These are phyloP conservation scores for Candida sp. DNA, from an alignment of 1,139 yeast genomes.

Conservation along the genomic window DNA sequence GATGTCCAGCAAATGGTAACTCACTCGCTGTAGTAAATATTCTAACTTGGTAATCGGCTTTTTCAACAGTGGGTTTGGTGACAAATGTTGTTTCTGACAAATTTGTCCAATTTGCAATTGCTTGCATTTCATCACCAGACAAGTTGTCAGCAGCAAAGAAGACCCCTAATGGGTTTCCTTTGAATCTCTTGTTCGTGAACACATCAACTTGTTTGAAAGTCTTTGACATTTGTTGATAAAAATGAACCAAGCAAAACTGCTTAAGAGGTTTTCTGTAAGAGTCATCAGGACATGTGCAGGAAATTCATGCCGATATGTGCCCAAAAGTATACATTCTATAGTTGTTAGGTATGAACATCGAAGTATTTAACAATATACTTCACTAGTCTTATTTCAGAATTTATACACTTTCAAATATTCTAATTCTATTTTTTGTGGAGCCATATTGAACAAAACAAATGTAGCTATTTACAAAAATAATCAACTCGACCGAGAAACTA, in stretches of 20 bases:
- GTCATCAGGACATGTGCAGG: background rate
- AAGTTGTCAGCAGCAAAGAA: slow-evolving; percentile 31
- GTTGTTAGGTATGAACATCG: too few relatives aligned
- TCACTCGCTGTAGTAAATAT: slow-evolving; percentile 46
- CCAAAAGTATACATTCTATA: too few relatives aligned
- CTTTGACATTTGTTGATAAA: background rate
- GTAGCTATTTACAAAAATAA: too few relatives aligned
- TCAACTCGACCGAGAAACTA: too few relatives aligned
- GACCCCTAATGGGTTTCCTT: slow-evolving; percentile 59
- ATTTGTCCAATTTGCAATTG: slow-evolving; percentile 54
- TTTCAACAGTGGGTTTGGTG: slow-evolving; percentile 25
- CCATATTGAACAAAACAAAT: too few relatives aligned
- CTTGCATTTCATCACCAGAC: slow-evolving; percentile 34
- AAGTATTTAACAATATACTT: too few relatives aligned
- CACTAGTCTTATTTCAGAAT: too few relatives aligned
- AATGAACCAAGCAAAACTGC: too few relatives aligned
- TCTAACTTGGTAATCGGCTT: slow-evolving; percentile 43
- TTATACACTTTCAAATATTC: too few relatives aligned
- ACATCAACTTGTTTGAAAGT: slow-evolving; percentile 52
- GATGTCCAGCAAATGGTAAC: slow-evolving; percentile 61
- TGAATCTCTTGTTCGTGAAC: slow-evolving; percentile 35
- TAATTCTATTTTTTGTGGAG: too few relatives aligned
- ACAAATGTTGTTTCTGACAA: slow-evolving; percentile 55
- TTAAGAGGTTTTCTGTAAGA: too few relatives aligned
- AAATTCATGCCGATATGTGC: background rate